A percentile compares a stretch with the other conserved stretches of the same genome.
phyloP scores from a whole-genome alignment of 2,329 filamentous ascomycete genomes.

The Hypoxylon sp. region DNA sequence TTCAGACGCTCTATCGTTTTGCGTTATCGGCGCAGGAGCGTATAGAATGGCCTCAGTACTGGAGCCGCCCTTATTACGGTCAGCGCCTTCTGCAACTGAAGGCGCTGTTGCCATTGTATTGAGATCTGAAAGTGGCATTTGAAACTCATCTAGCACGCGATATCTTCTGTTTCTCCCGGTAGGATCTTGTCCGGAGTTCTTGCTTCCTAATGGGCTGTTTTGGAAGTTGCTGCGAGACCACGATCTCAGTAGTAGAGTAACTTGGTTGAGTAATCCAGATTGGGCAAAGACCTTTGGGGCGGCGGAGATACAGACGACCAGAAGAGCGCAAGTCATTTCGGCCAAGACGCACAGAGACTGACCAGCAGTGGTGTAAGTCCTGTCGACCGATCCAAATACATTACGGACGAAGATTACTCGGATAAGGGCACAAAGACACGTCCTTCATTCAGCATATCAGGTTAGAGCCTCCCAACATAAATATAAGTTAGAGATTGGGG shows the following conservation, averaged over 20 bases:
- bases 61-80: neutral
- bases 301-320: neutral
- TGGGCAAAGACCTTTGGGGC: neutral
- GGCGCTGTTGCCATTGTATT: neutral
- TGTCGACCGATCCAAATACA: too few species aligned
- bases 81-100: neutral
- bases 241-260: neutral
- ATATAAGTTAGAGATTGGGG: too few species aligned
- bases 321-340: neutral
- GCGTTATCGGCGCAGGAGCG: neutral
- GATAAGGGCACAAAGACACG: too few species aligned
- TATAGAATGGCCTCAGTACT: neutral
- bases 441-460: too few species aligned
- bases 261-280: neutral
- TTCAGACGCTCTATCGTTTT: neutral
- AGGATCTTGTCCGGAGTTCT: neutral
- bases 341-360: neutral
- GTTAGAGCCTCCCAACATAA: too few species aligned
- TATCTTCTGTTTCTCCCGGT: neutral
- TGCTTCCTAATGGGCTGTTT: neutral
- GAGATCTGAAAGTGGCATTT: neutral
- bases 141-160: neutral
- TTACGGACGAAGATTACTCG: too few species aligned
- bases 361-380: too few species aligned
- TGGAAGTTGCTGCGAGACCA: neutral